Conservation (phyloP, 768 basidiomycete genomes). For the Cystofilobasidium bisporidii region DNA sequence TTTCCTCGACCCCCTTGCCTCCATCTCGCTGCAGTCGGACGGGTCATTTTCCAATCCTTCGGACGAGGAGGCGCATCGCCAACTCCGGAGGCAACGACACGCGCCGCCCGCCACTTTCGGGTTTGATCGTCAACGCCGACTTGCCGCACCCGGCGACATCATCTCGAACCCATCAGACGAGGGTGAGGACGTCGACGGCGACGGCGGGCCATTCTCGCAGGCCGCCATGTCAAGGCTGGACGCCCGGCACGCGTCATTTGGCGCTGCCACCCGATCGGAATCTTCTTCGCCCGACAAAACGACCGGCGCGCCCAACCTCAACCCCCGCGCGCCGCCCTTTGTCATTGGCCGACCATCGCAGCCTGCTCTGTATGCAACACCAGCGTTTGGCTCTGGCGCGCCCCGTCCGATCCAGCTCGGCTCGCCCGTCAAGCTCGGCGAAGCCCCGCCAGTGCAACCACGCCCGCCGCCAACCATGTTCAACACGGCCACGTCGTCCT, state of each 20-base stretch:
- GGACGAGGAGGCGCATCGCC: conserved; percentile 12
- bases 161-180: conserved; percentile 22
- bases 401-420: neutral
- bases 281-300: neutral
- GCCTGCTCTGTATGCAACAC: too few species aligned
- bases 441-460: neutral
- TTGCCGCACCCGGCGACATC: too few species aligned
- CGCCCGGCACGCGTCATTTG: neutral
- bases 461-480: neutral
- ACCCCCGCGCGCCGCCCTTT: conserved; percentile 14
- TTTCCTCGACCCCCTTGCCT: neutral
- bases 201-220: neutral
- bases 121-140: too few species aligned
- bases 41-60: conserved; percentile 7
- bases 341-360: neutral
- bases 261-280: neutral
- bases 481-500: neutral
- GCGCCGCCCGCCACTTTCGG: too few species aligned
- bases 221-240: neutral
- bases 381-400: too few species aligned
- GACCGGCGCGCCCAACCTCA: conserved; percentile 5
- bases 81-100: neutral
- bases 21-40: neutral
- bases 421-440: neutral
- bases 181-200: neutral